These are phyloP conservation scores for Ustilago vetiveriae DNA, from an alignment of 1,284 basidiomycete genomes.

Conservation along the genomic window DNA sequence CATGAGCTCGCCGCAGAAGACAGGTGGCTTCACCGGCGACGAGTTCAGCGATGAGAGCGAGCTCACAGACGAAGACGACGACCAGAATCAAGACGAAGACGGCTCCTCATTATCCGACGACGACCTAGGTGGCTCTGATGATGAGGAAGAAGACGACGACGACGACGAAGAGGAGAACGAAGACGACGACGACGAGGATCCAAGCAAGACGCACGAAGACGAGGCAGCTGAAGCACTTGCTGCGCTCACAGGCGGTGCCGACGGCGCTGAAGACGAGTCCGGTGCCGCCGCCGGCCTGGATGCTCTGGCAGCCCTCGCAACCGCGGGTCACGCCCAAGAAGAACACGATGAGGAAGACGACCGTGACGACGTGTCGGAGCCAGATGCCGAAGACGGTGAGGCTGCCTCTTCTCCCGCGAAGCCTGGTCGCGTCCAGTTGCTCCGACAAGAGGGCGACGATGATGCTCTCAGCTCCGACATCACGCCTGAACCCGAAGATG, in stretches of 20 bases:
- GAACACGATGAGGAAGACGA: conserved; percentile 23
- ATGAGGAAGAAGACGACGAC: conserved; percentile 45
- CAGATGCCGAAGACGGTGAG: conserved; percentile 22
- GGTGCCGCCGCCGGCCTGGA: conserved; percentile 50
- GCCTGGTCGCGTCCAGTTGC: conserved; percentile 26
- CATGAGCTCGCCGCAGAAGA: conserved; percentile 50
- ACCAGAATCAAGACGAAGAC: conserved; percentile 46
- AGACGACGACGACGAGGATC: conserved; percentile 29
- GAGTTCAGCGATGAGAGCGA: conserved; percentile 61
- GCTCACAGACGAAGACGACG: conserved; percentile 52
- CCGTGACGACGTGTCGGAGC: conserved; percentile 37
- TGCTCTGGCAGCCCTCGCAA: conserved; percentile 56
- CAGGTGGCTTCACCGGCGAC: conserved; percentile 47
- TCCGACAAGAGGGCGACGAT: conserved; percentile 29
- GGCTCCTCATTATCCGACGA: conserved; percentile 42
- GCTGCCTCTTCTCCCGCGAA: conserved; percentile 14
- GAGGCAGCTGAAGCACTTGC: conserved; percentile 56
- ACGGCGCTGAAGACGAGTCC: conserved; percentile 14
- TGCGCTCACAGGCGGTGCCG: conserved; percentile 45
- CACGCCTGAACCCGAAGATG: conserved; percentile 48
- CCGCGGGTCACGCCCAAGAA: conserved; percentile 25
- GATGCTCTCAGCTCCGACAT: conserved; percentile 49
- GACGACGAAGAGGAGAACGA: conserved; percentile 34
- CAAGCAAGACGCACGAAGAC: conserved; percentile 47
- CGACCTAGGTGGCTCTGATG: conserved; percentile 43